phyloP scores from a whole-genome alignment of 1,284 basidiomycete genomes.

The Tremellales sp. region DNA sequence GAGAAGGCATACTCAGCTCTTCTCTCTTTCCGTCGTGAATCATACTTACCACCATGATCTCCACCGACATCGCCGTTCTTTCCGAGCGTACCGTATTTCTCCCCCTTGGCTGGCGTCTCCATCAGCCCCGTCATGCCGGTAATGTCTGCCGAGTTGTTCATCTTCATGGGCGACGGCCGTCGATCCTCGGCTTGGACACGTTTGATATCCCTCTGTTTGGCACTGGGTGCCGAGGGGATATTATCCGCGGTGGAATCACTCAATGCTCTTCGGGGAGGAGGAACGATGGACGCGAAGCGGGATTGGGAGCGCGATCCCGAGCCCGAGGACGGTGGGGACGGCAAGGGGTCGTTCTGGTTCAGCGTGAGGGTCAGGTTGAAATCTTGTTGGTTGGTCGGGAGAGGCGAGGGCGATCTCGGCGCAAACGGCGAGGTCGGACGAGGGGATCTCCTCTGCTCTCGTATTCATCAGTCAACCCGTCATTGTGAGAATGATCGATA shows the following conservation, averaged over 20 bases:
- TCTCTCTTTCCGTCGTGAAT: background rate
- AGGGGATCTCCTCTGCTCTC: conserved; percentile 18
- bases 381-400: conserved; percentile 29
- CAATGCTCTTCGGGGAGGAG: conserved; percentile 22
- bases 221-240: conserved; percentile 8
- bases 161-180: too few species aligned
- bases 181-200: conserved; percentile 13
- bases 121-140: conserved; percentile 46
- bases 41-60: conserved; percentile 26
- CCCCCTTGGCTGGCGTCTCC: conserved; percentile 45
- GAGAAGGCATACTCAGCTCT: conserved; percentile 1
- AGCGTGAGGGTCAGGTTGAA: conserved; percentile 51
- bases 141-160: conserved; percentile 27
- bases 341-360: conserved; percentile 37
- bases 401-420: conserved; percentile 24
- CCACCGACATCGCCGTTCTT: conserved; percentile 38
- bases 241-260: conserved; percentile 34
- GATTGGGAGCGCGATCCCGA: too few species aligned
- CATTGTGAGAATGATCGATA: too few species aligned
- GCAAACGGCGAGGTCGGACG: conserved; percentile 25
- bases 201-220: background rate
- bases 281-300: too few species aligned
- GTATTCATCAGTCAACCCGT: too few species aligned
- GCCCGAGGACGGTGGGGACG: conserved; percentile 33
- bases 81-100: conserved; percentile 26